Evolutionary conservation across 2,329 filamentous ascomycete genomes (phyloP).

Genomic region (Colletotrichum zoysiae): DNA sequence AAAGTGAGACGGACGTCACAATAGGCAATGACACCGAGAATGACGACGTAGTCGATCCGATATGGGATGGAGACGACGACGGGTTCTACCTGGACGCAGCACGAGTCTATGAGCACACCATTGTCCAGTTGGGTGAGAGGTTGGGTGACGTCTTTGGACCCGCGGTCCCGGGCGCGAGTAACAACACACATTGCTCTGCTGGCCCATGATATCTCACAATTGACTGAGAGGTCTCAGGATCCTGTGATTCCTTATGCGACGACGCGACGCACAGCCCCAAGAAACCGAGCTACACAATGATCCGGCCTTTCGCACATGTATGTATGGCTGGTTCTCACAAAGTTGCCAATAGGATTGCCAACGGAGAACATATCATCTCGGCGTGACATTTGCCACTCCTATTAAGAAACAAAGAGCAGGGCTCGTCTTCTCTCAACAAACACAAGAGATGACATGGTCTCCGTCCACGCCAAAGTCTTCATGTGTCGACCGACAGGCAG

Average conservation of each 20-base stretch:
- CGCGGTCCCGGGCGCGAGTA: not conserved
- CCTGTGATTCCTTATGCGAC: not conserved
- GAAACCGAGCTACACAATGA: not conserved
- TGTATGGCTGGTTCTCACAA: not conserved
- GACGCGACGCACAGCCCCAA: not conserved
- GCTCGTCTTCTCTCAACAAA: too few relatives aligned
- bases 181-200: not conserved
- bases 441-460: not conserved
- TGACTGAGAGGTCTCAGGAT: not conserved
- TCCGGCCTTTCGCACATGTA: not conserved
- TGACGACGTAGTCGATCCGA: slow-evolving; percentile 48
- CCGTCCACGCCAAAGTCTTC: too few relatives aligned
- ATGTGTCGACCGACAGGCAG: not conserved
- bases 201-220: not conserved
- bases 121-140: slow-evolving; percentile 78
- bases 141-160: slow-evolving; percentile 60
- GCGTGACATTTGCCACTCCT: not conserved
- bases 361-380: not conserved
- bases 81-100: slow-evolving; percentile 77
- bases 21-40: slow-evolving; percentile 52
- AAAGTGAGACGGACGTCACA: slow-evolving; percentile 46
- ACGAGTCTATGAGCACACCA: slow-evolving; percentile 82
- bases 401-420: not conserved
- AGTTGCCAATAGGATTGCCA: not conserved
- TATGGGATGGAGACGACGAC: slow-evolving; percentile 57